These are phyloP conservation scores for Ceratobasidium sp. DNA, from an alignment of 1,284 basidiomycete genomes.

Conservation along the genomic window DNA sequence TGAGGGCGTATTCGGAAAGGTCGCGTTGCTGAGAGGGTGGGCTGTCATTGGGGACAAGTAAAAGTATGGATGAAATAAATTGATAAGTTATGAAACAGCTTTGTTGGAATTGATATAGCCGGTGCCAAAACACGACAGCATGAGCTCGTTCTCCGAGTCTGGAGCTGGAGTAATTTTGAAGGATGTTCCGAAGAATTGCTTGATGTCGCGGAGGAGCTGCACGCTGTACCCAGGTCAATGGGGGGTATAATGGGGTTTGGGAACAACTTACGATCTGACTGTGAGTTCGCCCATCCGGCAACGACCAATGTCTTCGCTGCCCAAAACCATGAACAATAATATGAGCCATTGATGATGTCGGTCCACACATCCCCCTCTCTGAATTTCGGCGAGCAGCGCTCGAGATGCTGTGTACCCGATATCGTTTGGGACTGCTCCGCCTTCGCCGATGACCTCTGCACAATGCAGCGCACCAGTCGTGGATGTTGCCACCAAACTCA, in stretches of 20 bases:
- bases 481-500: constrained; percentile 89
- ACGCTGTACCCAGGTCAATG: constrained; percentile 57
- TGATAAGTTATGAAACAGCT: constrained; percentile 62
- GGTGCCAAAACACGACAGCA: constrained; percentile 80
- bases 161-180: constrained; percentile 58
- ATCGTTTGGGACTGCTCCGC: constrained; percentile 89
- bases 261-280: constrained; percentile 74
- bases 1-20: constrained; percentile 48
- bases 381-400: constrained; percentile 79
- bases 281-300: constrained; percentile 87
- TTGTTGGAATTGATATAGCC: constrained; percentile 81
- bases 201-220: constrained; percentile 87
- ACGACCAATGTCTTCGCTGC: constrained; percentile 93
- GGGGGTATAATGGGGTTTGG: neutral
- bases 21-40: constrained; percentile 43
- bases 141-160: constrained; percentile 56
- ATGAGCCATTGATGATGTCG: constrained; percentile 89
- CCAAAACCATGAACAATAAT: constrained; percentile 89
- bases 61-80: constrained; percentile 6
- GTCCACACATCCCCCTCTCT: constrained; percentile 89
- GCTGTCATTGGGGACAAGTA: constrained; percentile 24
- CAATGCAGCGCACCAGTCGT: constrained; percentile 91
- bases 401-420: constrained; percentile 83
- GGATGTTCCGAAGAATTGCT: constrained; percentile 75
- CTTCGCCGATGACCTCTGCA: constrained; percentile 81